Conservation (phyloP, 352 stramenopile genomes). For the Phytophthora crassamura region DNA sequence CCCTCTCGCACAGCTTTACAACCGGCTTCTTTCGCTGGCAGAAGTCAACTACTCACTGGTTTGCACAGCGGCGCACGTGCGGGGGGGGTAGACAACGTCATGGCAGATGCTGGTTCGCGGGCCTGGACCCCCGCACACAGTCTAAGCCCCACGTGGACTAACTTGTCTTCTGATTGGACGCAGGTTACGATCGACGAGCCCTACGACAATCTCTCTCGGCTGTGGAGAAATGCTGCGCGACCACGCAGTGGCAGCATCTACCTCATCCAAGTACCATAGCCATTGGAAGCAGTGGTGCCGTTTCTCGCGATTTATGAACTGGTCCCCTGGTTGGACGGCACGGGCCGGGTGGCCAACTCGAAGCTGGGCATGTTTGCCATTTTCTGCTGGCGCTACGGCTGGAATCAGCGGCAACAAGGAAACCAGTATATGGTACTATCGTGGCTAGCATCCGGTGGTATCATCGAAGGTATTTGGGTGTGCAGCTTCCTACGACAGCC, state of each 20-base stretch:
- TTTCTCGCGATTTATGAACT: not conserved
- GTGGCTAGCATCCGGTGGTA: conserved; percentile 1
- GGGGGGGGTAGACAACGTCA: conserved; percentile 3
- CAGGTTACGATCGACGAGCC: conserved; percentile 4
- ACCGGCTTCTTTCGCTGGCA: no score
- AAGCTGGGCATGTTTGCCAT: conserved; percentile 5
- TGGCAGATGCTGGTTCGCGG: conserved; percentile 20
- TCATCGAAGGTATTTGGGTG: not conserved
- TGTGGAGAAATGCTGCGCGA: conserved; percentile 8
- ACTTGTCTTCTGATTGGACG: conserved; percentile 8
- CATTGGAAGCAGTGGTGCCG: conserved; percentile 16
- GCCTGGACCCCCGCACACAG: conserved; percentile 9
- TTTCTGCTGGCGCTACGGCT: conserved; percentile 5
- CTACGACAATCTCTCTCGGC: conserved; percentile 22
- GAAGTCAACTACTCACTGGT: conserved; percentile 6
- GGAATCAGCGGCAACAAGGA: not conserved
- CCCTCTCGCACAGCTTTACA: not conserved
- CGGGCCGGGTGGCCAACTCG: no score
- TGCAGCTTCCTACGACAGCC: not conserved
- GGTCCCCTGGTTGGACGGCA: not conserved
- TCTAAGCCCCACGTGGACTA: conserved; percentile 16
- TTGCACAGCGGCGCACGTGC: conserved; percentile 18
- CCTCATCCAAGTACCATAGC: conserved; percentile 4
- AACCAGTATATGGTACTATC: conserved; percentile 13
- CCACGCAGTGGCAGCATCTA: conserved; percentile 15